phyloP scores from a whole-genome alignment of 2,329 filamentous ascomycete species.

The Pyrenophora teres region DNA sequence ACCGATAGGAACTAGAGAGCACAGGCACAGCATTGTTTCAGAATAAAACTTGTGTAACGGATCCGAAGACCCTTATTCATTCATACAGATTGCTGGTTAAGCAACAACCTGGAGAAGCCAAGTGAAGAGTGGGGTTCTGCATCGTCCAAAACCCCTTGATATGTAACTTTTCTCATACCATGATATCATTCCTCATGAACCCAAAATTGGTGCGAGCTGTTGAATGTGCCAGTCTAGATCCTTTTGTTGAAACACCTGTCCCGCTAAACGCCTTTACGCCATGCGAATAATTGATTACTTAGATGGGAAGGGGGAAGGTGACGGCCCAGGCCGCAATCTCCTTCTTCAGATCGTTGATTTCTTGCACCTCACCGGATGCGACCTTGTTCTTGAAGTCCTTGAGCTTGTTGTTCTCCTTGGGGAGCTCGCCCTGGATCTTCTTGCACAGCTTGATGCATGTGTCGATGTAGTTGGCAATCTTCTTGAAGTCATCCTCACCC shows the following conservation, averaged over 20 bases:
- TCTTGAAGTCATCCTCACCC: conserved; percentile 78
- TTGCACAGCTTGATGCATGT: conserved; percentile 86
- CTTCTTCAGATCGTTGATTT: conserved; percentile 84
- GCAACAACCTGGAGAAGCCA: background rate
- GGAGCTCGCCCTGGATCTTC: conserved; percentile 80
- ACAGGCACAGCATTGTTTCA: too few relatives aligned
- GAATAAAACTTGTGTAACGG: too few relatives aligned
- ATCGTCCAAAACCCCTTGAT: background rate
- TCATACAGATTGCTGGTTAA: conserved; percentile 1
- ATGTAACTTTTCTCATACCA: background rate
- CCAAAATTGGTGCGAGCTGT: conserved; percentile 23
- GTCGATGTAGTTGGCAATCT: conserved; percentile 86
- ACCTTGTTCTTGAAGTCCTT: conserved; percentile 99
- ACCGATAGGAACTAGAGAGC: too few relatives aligned
- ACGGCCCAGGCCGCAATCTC: conserved; percentile 88
- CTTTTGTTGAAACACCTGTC: conserved; percentile 34
- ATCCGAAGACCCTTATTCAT: background rate
- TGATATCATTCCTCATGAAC: conserved; percentile 9
- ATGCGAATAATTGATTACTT: conserved; percentile 26
- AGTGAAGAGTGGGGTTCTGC: background rate
- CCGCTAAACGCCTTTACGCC: conserved; percentile 26
- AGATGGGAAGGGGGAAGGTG: conserved; percentile 89
- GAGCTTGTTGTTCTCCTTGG: conserved; percentile 98
- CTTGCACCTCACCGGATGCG: conserved; percentile 72
- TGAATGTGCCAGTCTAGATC: conserved; percentile 29